Evolutionary conservation across 768 basidiomycete species (phyloP), one percentile per base, ranked within the genome.

Genomic region (Russula virescens): DNA sequence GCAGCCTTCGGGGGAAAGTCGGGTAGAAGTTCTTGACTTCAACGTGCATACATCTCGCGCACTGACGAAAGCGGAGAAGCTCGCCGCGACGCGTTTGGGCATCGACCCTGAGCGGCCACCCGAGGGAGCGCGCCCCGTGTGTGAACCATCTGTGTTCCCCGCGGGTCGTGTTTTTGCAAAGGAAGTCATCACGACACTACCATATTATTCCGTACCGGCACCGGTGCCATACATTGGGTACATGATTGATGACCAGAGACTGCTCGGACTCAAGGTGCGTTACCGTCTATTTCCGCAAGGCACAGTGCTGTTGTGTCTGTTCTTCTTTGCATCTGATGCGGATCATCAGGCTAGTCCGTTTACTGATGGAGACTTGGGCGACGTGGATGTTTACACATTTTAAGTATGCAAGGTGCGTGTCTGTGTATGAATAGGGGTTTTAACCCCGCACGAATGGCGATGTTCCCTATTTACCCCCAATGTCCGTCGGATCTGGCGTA

Each of bases 181-280:
- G 23, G 48, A 46, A 11, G 67, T 77, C 34, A 67, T 71, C 49
- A 77, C 58, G 48, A 46, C 13, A 7, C 28, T 78, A 13, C 74
- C 75, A 2, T 76, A 73, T 48, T 69, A 57, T 46, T 40, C 65
- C 6, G 57, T 60, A 2, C 55, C 63, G 1, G 52, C 52, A 14
- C 62, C 65, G 1, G 49, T 48, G 31, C 53, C 38, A 6, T 77
- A 73, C 43, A 70, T 71, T 5, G 77, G 76, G 7, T 60, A 76
- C 55, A 77, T 77, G 75, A 71, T 77, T 26, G 77, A 78, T 53
- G 75, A 77, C 25, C 75, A 73, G 47, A 68, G 77, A 55, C 31
- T 77, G 47, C 65, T 78, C 31, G 75, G 75, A 26, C 40, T 78
- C 25, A 73, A 71, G 70, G 77, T 77, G 54, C 38, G 64, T 61